Evolutionary conservation across 1,284 basidiomycete species (phyloP).

Genomic region (Boletus semigastroideus): DNA sequence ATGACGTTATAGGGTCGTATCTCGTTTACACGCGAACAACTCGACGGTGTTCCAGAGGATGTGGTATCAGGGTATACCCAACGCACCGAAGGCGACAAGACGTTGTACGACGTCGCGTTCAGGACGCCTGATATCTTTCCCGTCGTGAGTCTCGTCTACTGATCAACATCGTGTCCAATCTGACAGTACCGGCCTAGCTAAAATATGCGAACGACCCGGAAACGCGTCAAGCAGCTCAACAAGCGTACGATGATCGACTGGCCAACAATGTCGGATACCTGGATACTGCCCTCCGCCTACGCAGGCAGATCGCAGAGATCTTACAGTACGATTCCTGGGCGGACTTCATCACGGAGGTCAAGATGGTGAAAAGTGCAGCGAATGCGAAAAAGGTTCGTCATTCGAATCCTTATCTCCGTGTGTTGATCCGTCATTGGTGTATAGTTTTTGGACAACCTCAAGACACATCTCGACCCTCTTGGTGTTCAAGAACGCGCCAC

Average conservation of each 20-base stretch:
- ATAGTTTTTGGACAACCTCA: conserved; percentile 72
- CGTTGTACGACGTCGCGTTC: conserved; percentile 60
- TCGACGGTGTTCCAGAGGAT: conserved; percentile 76
- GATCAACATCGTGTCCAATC: background rate
- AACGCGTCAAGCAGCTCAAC: conserved; percentile 63
- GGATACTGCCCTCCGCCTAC: conserved; percentile 62
- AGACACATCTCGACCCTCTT: conserved; percentile 70
- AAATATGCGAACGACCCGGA: conserved; percentile 72
- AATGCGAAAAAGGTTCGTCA: conserved; percentile 52
- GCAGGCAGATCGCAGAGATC: conserved; percentile 64
- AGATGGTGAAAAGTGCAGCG: conserved; percentile 71
- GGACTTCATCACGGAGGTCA: conserved; percentile 76
- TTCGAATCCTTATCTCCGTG: background rate
- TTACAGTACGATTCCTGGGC: conserved; percentile 81
- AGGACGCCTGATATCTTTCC: conserved; percentile 73
- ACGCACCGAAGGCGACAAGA: conserved; percentile 52
- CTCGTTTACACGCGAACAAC: conserved; percentile 66
- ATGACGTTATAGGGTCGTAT: conserved; percentile 48
- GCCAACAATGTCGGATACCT: conserved; percentile 69
- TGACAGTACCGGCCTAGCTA: conserved; percentile 46
- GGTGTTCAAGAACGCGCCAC: conserved; percentile 63
- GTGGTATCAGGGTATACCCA: conserved; percentile 74
- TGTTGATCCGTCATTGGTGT: background rate
- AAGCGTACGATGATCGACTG: conserved; percentile 68
- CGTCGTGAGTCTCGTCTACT: conserved; percentile 46